phyloP scores from a whole-genome alignment of 1,284 basidiomycete species.

The Amylostereum areolatum region DNA sequence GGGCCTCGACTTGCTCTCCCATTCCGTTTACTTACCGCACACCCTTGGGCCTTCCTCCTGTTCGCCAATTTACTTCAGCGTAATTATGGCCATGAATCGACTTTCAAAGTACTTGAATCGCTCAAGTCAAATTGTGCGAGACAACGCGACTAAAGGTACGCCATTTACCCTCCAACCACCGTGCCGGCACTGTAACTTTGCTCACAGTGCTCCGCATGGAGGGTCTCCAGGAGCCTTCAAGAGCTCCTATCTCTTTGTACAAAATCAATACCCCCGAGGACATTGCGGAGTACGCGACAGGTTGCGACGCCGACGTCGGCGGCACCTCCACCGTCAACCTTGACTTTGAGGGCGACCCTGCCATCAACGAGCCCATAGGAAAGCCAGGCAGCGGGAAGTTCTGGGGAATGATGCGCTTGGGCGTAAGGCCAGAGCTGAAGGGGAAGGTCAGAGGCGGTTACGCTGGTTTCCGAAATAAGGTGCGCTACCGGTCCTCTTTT shows the following conservation, averaged over 20 bases:
- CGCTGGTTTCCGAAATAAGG: conserved; percentile 81
- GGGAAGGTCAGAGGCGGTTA: conserved; percentile 69
- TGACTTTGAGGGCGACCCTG: conserved; percentile 46
- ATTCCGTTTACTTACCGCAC: neutral
- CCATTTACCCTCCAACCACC: neutral
- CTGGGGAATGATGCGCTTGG: conserved; percentile 69
- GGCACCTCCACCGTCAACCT: conserved; percentile 74
- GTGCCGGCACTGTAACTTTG: conserved; percentile 1
- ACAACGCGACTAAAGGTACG: conserved; percentile 27
- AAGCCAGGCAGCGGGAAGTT: conserved; percentile 50
- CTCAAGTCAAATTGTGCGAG: conserved; percentile 24
- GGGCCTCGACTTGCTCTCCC: no score
- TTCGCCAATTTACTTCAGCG: neutral
- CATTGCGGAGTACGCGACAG: conserved; percentile 59
- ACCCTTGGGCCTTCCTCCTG: neutral
- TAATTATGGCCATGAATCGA: conserved; percentile 26
- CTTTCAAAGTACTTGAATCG: conserved; percentile 30
- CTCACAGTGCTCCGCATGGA: conserved; percentile 63
- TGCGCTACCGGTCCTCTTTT: conserved; percentile 21
- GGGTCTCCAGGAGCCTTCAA: conserved; percentile 55
- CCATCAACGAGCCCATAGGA: conserved; percentile 29
- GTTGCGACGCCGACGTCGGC: conserved; percentile 82
- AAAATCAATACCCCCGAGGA: conserved; percentile 56
- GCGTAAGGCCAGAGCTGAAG: conserved; percentile 55
- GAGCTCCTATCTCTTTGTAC: conserved; percentile 55